Evolutionary conservation across 345 rosid species (phyloP).

Genomic region (Salix caprea): DNA sequence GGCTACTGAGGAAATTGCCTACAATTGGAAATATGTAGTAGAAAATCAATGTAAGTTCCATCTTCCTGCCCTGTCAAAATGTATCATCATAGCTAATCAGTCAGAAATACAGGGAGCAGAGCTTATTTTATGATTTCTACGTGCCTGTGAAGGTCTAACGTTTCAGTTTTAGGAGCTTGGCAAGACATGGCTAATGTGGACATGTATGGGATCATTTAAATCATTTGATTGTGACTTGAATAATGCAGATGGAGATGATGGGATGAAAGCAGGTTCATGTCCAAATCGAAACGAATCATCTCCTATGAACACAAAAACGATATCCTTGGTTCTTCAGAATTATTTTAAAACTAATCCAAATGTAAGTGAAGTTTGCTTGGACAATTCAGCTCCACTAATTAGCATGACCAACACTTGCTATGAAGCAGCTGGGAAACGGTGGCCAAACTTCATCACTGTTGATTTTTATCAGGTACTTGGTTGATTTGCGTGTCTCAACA

Average conservation of each 20-base stretch:
- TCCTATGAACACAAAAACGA: conserved; percentile 49
- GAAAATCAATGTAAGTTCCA: conserved; percentile 71
- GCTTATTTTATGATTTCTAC: too few species aligned
- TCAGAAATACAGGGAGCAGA: too few species aligned
- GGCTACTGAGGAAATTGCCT: conserved; percentile 87
- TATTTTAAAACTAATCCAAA: conserved; percentile 71
- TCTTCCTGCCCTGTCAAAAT: neutral
- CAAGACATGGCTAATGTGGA: neutral
- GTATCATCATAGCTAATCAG: too few species aligned
- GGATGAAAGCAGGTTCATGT: conserved; percentile 69
- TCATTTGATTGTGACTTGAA: conserved; percentile 10
- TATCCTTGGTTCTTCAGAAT: conserved; percentile 66
- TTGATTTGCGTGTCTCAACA: neutral
- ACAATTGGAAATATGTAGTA: conserved; percentile 81
- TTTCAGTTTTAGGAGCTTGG: too few species aligned
- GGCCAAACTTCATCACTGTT: conserved; percentile 98
- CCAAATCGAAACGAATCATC: conserved; percentile 66
- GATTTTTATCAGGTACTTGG: conserved; percentile 75
- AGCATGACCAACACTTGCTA: conserved; percentile 67
- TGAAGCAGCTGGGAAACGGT: conserved; percentile 68
- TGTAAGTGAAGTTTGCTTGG: conserved; percentile 47
- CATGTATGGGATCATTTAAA: neutral
- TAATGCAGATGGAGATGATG: conserved; percentile 77
- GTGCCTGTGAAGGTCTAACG: too few species aligned
- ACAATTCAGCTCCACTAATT: conserved; percentile 69